Evolutionary conservation across 768 basidiomycete genomes (phyloP).

Genomic region (Pleurotus pulmonarius): DNA sequence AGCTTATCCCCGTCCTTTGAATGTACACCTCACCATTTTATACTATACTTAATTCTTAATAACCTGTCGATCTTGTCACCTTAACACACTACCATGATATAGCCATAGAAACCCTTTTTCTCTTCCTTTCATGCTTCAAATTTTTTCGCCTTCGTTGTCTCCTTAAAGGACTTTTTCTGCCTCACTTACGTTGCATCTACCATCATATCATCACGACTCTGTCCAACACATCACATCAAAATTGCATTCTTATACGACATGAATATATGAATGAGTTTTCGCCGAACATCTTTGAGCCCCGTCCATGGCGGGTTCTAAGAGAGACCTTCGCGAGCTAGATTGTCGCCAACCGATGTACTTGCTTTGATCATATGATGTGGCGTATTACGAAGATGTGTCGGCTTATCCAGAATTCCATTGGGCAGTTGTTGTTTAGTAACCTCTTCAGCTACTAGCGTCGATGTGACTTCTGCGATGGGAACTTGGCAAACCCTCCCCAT

Average conservation of each 20-base stretch:
- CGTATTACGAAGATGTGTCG: too few relatives aligned
- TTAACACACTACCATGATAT: not conserved
- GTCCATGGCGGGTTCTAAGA: too few relatives aligned
- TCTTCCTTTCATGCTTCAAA: not conserved
- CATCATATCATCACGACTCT: not conserved
- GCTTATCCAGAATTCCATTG: too few relatives aligned
- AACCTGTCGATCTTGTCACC: not conserved
- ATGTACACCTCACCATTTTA: not conserved
- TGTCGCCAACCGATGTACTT: too few relatives aligned
- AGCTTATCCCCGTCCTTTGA: slow-evolving; percentile 3
- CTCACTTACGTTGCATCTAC: not conserved
- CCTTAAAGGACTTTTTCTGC: not conserved
- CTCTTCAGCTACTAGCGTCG: too few relatives aligned
- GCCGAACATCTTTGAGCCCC: too few relatives aligned
- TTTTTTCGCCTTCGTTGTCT: not conserved
- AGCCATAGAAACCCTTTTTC: slow-evolving; percentile 1
- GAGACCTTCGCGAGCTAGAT: too few relatives aligned
- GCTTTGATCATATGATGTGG: too few relatives aligned
- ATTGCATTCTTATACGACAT: not conserved
- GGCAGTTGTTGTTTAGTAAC: too few relatives aligned
- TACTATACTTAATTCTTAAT: slow-evolving; percentile 6
- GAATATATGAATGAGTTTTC: too few relatives aligned
- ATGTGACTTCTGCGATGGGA: too few relatives aligned
- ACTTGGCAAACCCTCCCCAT: too few relatives aligned
- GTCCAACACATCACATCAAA: not conserved